Evolutionary conservation across 371 early-diverging fungal species (phyloP).

Genomic region (Mucor mucedo): DNA sequence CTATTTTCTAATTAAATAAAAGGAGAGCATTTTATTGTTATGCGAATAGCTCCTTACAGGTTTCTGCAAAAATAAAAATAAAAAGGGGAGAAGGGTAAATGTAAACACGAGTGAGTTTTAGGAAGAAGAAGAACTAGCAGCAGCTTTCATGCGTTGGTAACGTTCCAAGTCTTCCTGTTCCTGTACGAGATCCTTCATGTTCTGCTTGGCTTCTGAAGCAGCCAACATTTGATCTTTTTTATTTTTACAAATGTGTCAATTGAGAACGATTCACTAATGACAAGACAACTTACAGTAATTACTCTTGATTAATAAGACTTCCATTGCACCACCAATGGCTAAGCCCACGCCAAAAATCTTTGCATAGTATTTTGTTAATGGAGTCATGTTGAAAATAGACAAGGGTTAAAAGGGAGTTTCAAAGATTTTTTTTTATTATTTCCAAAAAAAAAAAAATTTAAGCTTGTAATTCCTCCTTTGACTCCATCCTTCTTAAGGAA

Average conservation of each 20-base stretch:
- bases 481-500: constrained; percentile 9
- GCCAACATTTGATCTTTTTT: constrained; percentile 52
- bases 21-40: neutral
- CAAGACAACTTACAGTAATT: constrained; percentile 46
- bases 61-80: neutral
- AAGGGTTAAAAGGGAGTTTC: constrained; percentile 10
- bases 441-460: neutral
- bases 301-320: constrained; percentile 48
- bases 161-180: constrained; percentile 47
- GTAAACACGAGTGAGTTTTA: neutral
- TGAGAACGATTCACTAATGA: too few species aligned
- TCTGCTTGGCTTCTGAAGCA: constrained; percentile 53
- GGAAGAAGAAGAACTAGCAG: constrained; percentile 1
- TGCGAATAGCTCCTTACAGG: neutral
- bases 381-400: constrained; percentile 12
- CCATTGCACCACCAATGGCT: constrained; percentile 43
- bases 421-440: neutral
- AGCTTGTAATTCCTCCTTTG: neutral
- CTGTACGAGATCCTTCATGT: constrained; percentile 40
- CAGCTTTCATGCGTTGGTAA: constrained; percentile 26
- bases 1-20: neutral
- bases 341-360: constrained; percentile 50
- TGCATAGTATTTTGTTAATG: constrained; percentile 38
- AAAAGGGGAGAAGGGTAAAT: neutral
- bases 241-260: neutral